phyloP scores from a whole-genome alignment of 2,329 filamentous ascomycete genomes.

The Dothiorella sarmentorum region DNA sequence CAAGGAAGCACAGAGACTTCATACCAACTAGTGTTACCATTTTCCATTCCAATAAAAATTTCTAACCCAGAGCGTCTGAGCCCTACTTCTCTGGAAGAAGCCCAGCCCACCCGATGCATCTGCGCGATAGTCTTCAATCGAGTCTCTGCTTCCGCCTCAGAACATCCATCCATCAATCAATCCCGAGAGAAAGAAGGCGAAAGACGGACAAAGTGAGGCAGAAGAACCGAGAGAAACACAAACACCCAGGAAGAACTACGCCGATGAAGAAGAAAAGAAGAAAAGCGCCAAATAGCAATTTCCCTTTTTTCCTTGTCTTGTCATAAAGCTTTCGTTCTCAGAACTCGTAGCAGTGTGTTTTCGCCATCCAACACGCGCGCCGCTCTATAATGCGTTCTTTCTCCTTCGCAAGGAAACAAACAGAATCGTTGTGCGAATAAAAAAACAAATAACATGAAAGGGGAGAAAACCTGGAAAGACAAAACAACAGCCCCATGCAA shows the following conservation, averaged over 20 bases:
- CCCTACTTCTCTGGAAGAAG: conserved; percentile 8
- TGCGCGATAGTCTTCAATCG: conserved; percentile 1
- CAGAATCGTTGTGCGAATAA: background rate
- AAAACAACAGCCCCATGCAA: background rate
- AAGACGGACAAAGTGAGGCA: background rate
- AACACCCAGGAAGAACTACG: conserved; percentile 3
- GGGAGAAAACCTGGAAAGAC: background rate
- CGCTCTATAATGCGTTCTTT: conserved; percentile 16
- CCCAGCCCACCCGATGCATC: conserved; percentile 11
- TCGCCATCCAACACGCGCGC: background rate
- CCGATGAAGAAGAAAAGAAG: conserved; percentile 6
- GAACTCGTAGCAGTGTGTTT: conserved; percentile 12
- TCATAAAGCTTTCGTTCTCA: conserved; percentile 16
- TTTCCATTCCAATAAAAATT: background rate
- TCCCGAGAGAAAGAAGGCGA: background rate
- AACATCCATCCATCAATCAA: background rate
- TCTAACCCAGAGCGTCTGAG: conserved; percentile 4
- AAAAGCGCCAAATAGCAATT: background rate
- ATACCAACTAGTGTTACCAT: background rate
- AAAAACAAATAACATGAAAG: background rate
- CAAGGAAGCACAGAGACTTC: background rate
- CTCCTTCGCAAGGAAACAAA: background rate
- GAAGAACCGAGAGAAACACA: background rate
- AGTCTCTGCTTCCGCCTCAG: background rate
- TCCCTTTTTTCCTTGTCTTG: conserved; percentile 11